Evolutionary conservation across 257 asterid genomes (phyloP), one percentile per base, ranked within the genome.

Genomic region (Euphrasia confusa): DNA sequence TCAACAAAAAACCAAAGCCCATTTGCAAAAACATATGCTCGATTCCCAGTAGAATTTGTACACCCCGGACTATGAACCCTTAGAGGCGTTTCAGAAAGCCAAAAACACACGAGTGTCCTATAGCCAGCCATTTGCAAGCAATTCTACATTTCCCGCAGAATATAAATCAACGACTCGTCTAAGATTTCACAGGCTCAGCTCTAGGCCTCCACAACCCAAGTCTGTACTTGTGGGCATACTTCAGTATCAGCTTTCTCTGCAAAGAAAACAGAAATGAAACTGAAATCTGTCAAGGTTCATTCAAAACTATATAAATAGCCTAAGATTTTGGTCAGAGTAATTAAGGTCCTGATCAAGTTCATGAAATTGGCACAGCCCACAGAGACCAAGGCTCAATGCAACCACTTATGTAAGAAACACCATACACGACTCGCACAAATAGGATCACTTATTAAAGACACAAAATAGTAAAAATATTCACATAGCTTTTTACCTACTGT

Each of bases 121-220:
- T 42, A 35, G 42, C 42, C 42, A 44, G 50, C n/a, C 50, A 44
- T 2, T 44, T 44, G 18, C 52, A 45, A 45, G 8, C 52, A 45
- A 45, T 13, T 45, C 52, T n/a, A 17, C 56, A n/a, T 17, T 49
- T 50, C 13, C 56, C 10, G 5, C 5, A 50, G 33, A 53, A 21
- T 9, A 7, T 21, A 1, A 53, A 28, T 57, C 21, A 37, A 42
- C 4, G 50, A 47, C 54, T 44, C 60, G 67, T 69, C 77, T 37
- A 78, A 45, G 90, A 68, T 71, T 83, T 83, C 33, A 76, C 60
- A 54, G 83, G 80, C 70, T 72, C 78, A 35, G 84, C 83, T 67
- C 81, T 67, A 17, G 98, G 98, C 77, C 94, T 84, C 98, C 96
- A 88, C 39, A 91, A 89, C 58, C 98, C 95, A 63, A 88, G 87